Conservation (phyloP, 2,329 filamentous ascomycete genomes). For the Mycosphaerella arachidis region DNA sequence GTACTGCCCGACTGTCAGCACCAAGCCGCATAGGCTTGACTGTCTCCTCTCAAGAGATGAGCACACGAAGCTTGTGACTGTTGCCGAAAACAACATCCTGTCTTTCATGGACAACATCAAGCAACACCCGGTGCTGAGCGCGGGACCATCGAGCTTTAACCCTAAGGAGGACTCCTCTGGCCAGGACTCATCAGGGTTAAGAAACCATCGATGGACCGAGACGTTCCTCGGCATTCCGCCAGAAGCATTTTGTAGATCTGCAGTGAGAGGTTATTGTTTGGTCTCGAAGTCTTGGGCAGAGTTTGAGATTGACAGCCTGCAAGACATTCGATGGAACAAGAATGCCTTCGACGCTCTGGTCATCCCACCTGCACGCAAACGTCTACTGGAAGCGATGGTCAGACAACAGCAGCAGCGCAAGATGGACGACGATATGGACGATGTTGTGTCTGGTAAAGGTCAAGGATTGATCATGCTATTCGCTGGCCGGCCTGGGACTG, state of each 20-base stretch:
- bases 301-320: conserved; percentile 16
- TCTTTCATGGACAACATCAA: conserved; percentile 8
- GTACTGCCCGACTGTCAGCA: conserved; percentile 13
- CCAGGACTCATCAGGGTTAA: conserved; percentile 3
- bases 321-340: conserved; percentile 14
- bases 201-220: conserved; percentile 13
- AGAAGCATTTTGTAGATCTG: conserved; percentile 15
- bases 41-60: conserved; percentile 11
- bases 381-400: conserved; percentile 16
- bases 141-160: conserved; percentile 1
- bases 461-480: conserved; percentile 24
- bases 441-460: conserved; percentile 21
- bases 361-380: conserved; percentile 16
- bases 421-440: conserved; percentile 10
- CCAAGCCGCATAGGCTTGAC: conserved; percentile 13
- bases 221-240: conserved; percentile 10
- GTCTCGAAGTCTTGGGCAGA: conserved; percentile 17
- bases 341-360: conserved; percentile 18
- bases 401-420: conserved; percentile 15
- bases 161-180: not conserved
- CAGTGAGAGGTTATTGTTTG: conserved; percentile 12
- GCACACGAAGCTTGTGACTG: conserved; percentile 5
- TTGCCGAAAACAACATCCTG: conserved; percentile 5
- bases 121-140: conserved; percentile 8
- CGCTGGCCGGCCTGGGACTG: conserved; percentile 26